phyloP scores from a whole-genome alignment of 1,284 basidiomycete species.

The Apiotrichum siamense region DNA sequence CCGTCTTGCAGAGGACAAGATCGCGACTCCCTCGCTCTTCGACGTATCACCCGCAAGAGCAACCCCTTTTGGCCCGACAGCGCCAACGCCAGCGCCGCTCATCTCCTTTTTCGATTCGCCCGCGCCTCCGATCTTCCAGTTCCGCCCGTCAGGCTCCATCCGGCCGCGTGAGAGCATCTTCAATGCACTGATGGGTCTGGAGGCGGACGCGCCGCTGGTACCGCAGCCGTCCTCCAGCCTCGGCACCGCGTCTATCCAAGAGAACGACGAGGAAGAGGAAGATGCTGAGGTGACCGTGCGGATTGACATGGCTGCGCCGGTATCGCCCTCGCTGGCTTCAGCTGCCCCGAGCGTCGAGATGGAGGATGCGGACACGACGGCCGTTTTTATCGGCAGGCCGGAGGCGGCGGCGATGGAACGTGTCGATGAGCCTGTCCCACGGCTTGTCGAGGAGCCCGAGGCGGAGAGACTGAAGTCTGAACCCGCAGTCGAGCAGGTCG shows the following conservation, averaged over 20 bases:
- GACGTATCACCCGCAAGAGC: too few species aligned
- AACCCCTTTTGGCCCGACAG: background rate
- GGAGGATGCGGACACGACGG: background rate
- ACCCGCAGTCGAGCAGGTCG: background rate
- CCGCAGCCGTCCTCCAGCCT: background rate
- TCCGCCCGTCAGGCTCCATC: background rate
- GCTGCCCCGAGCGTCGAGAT: background rate
- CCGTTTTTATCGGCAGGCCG: background rate
- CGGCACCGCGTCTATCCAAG: background rate
- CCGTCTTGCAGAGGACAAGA: background rate
- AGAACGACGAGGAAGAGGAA: conserved; percentile 3
- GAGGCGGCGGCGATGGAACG: background rate
- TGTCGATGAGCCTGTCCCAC: background rate
- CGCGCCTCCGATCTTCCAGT: conserved; percentile 3
- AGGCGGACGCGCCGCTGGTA: background rate
- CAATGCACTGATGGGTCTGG: conserved; percentile 11
- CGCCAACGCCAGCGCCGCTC: conserved; percentile 4
- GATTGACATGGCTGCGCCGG: background rate
- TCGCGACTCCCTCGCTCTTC: background rate
- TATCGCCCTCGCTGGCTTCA: too few species aligned
- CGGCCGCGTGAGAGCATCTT: conserved; percentile 1
- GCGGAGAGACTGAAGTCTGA: background rate
- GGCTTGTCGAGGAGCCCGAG: background rate
- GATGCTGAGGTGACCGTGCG: background rate
- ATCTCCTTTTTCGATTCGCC: conserved; percentile 18